These are phyloP conservation scores for Thozetella sp. DNA, from an alignment of 495 filamentous ascomycete species.

Conservation along the genomic window DNA sequence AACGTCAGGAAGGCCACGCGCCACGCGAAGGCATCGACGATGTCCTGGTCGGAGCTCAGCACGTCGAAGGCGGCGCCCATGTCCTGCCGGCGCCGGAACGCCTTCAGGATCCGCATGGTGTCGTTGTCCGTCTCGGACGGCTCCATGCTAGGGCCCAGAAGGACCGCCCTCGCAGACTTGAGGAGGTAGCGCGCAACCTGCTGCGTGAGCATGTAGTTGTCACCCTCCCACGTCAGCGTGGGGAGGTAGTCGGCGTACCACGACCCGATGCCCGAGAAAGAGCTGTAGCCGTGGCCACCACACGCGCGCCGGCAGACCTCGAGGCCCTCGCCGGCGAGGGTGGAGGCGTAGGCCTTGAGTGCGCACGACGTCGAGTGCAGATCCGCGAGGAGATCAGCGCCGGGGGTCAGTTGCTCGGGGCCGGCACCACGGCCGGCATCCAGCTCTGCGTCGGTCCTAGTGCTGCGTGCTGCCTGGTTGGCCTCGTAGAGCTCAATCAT, in stretches of 20 bases:
- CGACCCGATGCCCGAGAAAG: slow-evolving; percentile 67
- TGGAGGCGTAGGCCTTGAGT: slow-evolving; percentile 69
- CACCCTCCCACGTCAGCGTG: slow-evolving; percentile 67
- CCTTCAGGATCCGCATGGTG: slow-evolving; percentile 50
- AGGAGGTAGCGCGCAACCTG: slow-evolving; percentile 70
- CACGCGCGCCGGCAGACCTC: slow-evolving; percentile 73
- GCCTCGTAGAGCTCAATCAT: slow-evolving; percentile 68
- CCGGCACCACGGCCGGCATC: slow-evolving; percentile 55
- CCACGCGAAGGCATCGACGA: slow-evolving; percentile 73
- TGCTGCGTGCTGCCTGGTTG: slow-evolving; percentile 56
- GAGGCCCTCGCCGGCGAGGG: slow-evolving; percentile 67
- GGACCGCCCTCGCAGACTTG: slow-evolving; percentile 57
- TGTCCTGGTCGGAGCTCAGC: slow-evolving; percentile 55
- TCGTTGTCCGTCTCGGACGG: neutral
- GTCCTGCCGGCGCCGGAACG: slow-evolving; percentile 61
- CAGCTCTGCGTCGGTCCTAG: slow-evolving; percentile 26
- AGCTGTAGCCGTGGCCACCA: slow-evolving; percentile 74
- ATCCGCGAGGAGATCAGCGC: slow-evolving; percentile 69
- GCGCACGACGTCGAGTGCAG: slow-evolving; percentile 75
- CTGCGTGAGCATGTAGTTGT: slow-evolving; percentile 80
- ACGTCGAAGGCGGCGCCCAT: slow-evolving; percentile 71
- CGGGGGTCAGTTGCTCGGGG: slow-evolving; percentile 64
- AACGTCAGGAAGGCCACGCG: slow-evolving; percentile 69
- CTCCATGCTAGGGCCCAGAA: slow-evolving; percentile 34
- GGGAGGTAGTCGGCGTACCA: slow-evolving; percentile 73